A percentile compares a stretch with the other conserved stretches of the same genome.
Conservation (phyloP, 441 rosid genomes). For the Bocquillonia castaneifolia region DNA sequence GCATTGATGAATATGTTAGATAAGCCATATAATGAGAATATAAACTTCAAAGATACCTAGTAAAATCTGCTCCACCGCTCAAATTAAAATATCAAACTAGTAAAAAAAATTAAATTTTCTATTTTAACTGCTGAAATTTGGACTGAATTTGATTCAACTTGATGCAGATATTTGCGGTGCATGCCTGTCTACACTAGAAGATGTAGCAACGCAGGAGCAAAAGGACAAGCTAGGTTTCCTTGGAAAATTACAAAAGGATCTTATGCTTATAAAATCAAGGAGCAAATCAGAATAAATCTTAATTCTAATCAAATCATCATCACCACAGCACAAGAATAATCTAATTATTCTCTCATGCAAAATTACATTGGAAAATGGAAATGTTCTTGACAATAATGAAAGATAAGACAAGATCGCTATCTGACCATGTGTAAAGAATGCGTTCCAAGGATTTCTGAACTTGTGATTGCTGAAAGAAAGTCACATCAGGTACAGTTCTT, state of each 20-base stretch:
- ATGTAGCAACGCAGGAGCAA: neutral
- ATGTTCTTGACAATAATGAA: neutral
- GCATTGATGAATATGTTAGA: neutral
- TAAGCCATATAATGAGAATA: neutral
- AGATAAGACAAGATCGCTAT: conserved; percentile 14
- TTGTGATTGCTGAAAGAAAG: conserved; percentile 90
- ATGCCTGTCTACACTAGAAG: neutral
- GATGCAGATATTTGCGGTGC: neutral
- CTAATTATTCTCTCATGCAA: neutral
- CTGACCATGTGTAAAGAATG: conserved; percentile 90
- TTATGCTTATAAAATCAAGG: neutral
- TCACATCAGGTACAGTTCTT: conserved; percentile 91
- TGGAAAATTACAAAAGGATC: neutral
- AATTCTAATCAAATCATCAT: neutral
- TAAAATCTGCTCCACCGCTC: neutral
- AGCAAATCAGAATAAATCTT: neutral
- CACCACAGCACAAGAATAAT: neutral
- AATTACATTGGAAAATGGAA: neutral
- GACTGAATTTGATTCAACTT: neutral
- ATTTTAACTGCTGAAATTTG: neutral
- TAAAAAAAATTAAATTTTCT: neutral
- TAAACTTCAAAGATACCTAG: neutral
- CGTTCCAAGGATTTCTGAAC: conserved; percentile 98
- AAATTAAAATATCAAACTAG: neutral
- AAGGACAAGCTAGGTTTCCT: neutral